These are phyloP conservation scores for Fusarium sp. DNA, from an alignment of 2,329 filamentous ascomycete species.

Conservation along the genomic window DNA sequence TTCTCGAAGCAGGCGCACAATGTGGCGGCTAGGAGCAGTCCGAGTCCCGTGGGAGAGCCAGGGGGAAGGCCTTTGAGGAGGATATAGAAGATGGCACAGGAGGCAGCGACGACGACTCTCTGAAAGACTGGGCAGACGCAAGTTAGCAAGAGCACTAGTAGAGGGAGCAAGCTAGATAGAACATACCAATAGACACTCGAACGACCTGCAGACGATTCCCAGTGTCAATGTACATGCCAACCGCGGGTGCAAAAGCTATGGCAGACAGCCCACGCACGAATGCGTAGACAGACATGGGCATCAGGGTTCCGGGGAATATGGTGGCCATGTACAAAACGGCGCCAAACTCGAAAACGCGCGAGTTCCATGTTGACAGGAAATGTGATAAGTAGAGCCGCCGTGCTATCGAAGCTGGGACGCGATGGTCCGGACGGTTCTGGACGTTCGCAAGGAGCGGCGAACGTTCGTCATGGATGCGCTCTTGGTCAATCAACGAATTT, in stretches of 20 bases:
- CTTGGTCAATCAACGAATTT: not conserved
- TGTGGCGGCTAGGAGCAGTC: not conserved
- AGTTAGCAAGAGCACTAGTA: not conserved
- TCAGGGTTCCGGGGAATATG: not conserved
- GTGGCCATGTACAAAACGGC: not conserved
- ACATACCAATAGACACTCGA: not conserved
- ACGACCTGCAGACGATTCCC: not conserved
- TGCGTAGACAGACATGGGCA: not conserved
- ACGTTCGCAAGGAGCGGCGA: not conserved
- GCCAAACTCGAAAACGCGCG: not conserved
- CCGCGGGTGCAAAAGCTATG: not conserved
- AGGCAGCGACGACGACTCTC: not conserved
- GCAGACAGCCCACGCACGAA: not conserved
- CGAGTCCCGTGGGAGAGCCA: not conserved
- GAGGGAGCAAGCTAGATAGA: not conserved
- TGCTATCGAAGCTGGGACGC: not conserved
- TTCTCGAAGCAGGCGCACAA: not conserved
- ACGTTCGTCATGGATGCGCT: not conserved
- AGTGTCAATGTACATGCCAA: not conserved
- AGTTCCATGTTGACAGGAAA: not conserved
- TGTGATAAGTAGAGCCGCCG: not conserved
- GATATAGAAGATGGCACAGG: not conserved
- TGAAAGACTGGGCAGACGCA: not conserved
- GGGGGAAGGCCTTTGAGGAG: not conserved
- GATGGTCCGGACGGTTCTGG: not conserved